These are phyloP conservation scores for Amanita pallidorosea DNA, from an alignment of 768 basidiomycete species.

Conservation along the genomic window DNA sequence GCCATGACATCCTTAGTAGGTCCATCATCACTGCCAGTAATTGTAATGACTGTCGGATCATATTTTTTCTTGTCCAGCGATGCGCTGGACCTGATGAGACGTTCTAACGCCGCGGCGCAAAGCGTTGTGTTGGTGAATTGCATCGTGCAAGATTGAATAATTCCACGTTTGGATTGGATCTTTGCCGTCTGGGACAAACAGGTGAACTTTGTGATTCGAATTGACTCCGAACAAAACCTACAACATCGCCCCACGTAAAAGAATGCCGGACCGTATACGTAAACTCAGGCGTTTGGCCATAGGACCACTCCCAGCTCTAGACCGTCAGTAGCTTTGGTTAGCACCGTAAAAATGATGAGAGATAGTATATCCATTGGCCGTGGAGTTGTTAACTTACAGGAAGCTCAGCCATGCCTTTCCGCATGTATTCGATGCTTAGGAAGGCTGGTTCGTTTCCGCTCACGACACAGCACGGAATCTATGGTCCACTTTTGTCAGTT, in stretches of 20 bases:
- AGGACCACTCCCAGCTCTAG: constrained; percentile 90
- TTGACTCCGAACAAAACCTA: constrained; percentile 15
- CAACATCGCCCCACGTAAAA: constrained; percentile 46
- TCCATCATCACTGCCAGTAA: background rate
- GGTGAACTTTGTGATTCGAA: background rate
- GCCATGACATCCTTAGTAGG: background rate
- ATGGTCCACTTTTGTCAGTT: background rate
- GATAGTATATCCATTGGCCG: background rate
- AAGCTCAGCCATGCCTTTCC: constrained; percentile 62
- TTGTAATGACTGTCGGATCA: background rate
- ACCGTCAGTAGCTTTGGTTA: constrained; percentile 1
- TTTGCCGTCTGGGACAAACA: constrained; percentile 25
- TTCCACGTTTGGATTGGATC: constrained; percentile 55
- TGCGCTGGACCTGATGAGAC: background rate
- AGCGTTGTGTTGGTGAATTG: constrained; percentile 11
- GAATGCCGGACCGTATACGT: constrained; percentile 38
- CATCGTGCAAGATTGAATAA: constrained; percentile 41
- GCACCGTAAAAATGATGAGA: background rate
- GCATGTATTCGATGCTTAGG: constrained; percentile 46
- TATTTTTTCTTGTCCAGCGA: constrained; percentile 2
- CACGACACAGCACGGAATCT: constrained; percentile 1
- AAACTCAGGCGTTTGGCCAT: constrained; percentile 92
- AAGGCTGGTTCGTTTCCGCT: constrained; percentile 18
- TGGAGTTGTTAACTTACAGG: constrained; percentile 30
- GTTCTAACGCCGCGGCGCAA: background rate